phyloP scores from a whole-genome alignment of 129 eudicot species.

The Artemisia tridentata region DNA sequence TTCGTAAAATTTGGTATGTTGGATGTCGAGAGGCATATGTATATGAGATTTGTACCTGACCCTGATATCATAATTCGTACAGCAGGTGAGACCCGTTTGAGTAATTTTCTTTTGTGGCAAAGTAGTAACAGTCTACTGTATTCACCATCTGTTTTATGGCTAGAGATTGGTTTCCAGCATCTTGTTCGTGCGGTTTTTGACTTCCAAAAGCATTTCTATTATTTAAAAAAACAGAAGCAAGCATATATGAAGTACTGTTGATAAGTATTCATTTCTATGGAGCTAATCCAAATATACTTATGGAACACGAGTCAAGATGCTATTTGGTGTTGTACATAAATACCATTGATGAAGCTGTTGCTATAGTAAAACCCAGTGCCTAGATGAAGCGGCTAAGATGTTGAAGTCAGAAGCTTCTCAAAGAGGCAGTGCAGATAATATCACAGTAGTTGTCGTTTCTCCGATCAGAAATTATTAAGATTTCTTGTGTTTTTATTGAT shows the following conservation, averaged over 20 bases:
- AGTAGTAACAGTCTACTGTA: constrained; percentile 39
- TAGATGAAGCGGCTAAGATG: constrained; percentile 77
- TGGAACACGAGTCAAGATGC: not conserved
- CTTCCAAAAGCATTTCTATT: not conserved
- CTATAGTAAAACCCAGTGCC: constrained; percentile 59
- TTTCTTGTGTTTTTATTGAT: not conserved
- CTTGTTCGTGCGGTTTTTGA: constrained; percentile 7
- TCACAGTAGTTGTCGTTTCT: constrained; percentile 24
- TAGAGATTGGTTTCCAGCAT: constrained; percentile 1
- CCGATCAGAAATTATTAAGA: too few species aligned
- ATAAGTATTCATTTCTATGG: too few species aligned
- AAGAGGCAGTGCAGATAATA: constrained; percentile 58
- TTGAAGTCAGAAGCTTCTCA: constrained; percentile 79
- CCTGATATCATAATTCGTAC: constrained; percentile 39
- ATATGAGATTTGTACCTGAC: constrained; percentile 33
- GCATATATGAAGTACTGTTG: too few species aligned
- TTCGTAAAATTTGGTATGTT: constrained; percentile 18
- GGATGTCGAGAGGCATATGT: constrained; percentile 52
- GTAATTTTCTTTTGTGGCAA: constrained; percentile 73
- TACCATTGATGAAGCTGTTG: constrained; percentile 90
- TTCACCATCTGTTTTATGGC: constrained; percentile 33
- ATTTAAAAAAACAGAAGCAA: not conserved
- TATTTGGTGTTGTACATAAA: constrained; percentile 73
- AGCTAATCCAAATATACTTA: too few species aligned
- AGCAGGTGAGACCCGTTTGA: constrained; percentile 58